Percentiles rank a stretch among this genome's conserved stretches.
Conservation (phyloP, 2,329 filamentous ascomycete species). For the Aspergillus glaucus region DNA sequence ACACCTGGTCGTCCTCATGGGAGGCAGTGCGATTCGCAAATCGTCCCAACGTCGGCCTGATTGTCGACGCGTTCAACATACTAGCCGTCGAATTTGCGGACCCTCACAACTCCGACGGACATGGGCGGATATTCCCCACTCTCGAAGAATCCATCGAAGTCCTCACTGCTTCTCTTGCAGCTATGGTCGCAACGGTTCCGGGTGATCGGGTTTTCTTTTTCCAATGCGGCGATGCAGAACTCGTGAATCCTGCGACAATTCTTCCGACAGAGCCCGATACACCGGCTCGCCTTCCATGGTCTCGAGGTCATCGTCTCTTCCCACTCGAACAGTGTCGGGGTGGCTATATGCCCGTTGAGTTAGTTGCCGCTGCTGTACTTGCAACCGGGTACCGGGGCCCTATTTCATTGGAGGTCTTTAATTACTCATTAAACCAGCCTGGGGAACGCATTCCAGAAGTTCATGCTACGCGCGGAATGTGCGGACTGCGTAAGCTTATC, state of each 20-base stretch:
- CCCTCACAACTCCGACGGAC: constrained; percentile 22
- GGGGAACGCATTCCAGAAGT: constrained; percentile 12
- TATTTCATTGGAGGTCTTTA: constrained; percentile 30
- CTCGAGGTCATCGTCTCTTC: constrained; percentile 24
- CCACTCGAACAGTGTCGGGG: constrained; percentile 20
- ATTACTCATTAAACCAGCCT: constrained; percentile 18
- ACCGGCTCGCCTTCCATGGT: constrained; percentile 26
- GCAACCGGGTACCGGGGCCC: constrained; percentile 27
- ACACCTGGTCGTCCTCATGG: constrained; percentile 29
- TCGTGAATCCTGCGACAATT: constrained; percentile 19
- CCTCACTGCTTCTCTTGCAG: constrained; percentile 18
- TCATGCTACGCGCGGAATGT: constrained; percentile 22
- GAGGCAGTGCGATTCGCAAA: constrained; percentile 28
- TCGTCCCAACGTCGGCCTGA: constrained; percentile 24
- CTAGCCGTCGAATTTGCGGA: constrained; percentile 29
- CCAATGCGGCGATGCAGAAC: constrained; percentile 26
- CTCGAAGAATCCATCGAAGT: constrained; percentile 21
- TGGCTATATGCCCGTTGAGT: constrained; percentile 27
- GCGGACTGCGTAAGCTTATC: constrained; percentile 13
- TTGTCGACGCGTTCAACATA: constrained; percentile 29
- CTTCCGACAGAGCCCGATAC: constrained; percentile 12
- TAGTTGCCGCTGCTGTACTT: constrained; percentile 25
- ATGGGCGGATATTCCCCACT: constrained; percentile 23
- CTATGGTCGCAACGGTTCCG: constrained; percentile 20
- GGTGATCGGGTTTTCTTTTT: constrained; percentile 30